These are phyloP conservation scores for Puya raimondii DNA, from an alignment of 176 grass and related monocot species.

Conservation along the genomic window DNA sequence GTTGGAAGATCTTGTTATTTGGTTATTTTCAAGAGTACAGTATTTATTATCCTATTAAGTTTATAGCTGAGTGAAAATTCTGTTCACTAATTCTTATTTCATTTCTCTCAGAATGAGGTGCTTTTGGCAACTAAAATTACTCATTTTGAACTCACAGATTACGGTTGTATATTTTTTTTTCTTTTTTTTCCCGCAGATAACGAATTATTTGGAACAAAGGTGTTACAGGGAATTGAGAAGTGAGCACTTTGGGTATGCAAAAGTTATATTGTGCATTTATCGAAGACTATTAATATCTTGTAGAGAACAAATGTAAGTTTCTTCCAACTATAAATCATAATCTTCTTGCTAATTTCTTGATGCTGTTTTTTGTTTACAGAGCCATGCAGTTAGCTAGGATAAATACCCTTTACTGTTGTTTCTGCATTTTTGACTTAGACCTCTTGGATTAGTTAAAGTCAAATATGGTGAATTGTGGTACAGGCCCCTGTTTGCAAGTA, in stretches of 20 bases:
- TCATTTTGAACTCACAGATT: background rate
- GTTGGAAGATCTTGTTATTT: no score
- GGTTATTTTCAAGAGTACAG: no score
- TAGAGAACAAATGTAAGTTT: constrained; percentile 88
- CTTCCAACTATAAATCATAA: constrained; percentile 6
- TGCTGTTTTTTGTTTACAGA: background rate
- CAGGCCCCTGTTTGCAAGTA: constrained; percentile 94
- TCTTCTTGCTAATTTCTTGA: background rate
- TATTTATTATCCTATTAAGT: background rate
- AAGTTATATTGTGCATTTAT: constrained; percentile 90
- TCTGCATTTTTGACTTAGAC: background rate
- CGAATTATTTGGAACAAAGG: constrained; percentile 81
- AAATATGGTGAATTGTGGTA: constrained; percentile 11
- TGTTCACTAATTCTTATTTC: background rate
- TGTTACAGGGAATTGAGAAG: constrained; percentile 88
- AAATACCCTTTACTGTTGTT: background rate
- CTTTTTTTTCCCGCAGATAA: constrained; percentile 42
- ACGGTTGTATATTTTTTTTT: background rate
- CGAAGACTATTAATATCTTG: constrained; percentile 77
- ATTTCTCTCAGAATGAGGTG: background rate
- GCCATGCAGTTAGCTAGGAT: constrained; percentile 1
- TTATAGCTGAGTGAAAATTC: background rate
- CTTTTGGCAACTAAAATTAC: background rate
- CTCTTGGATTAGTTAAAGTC: background rate
- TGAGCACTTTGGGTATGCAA: constrained; percentile 74